Evolutionary conservation across 768 basidiomycete genomes (phyloP), one percentile per base, ranked within the genome.

Genomic region (Tulasnella calospora): DNA sequence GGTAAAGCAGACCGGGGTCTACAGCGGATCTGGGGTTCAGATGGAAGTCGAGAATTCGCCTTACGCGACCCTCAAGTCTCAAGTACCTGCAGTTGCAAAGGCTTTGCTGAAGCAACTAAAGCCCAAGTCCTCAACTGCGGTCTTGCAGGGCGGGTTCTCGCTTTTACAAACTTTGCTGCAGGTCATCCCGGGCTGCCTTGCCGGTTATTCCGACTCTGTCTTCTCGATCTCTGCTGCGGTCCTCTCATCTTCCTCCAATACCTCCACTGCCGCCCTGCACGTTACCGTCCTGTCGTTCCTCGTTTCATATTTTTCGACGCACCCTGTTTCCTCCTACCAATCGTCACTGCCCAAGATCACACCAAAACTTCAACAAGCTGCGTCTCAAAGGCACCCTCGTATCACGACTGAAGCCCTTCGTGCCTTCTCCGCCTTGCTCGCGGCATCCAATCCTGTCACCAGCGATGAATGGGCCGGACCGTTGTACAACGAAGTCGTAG

Each of bases 331-430:
- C 5, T 86, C 89, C 0, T 96, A 92, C 82, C 83, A 86, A 0
- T 82, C 85, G 33, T 88, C 89, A 15, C 87, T 98, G n/a, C 85
- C 90, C 1, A 86, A 86, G 21, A 86, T 99, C 47, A 91, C 91
- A 0, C 90, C 93, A 0, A 89, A 91, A 19, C 88, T 99, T 51
- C 88, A 96, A 57, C 90, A 89, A 77, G 90, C 91, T 13, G 86
- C 94, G 71, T 85, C 86, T 27, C 96, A 99, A 84, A 91, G 92
- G 81, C 94, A 96, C 82, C 96, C 96, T 46, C 91, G 95, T 79
- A 89, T 98, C 79, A 92, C 91, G 7, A 91, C 95, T 2, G 95
- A 96, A 82, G 89, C 95, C 0, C 95, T 99, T 88, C 89, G 90
- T 47, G 92, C 92, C 1, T 95, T 94, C 81, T 94, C 95, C 2